A percentile compares a stretch with the other conserved stretches of the same genome.
phyloP scores from a whole-genome alignment of 805 yeast genomes.

The Candida multigemmis region DNA sequence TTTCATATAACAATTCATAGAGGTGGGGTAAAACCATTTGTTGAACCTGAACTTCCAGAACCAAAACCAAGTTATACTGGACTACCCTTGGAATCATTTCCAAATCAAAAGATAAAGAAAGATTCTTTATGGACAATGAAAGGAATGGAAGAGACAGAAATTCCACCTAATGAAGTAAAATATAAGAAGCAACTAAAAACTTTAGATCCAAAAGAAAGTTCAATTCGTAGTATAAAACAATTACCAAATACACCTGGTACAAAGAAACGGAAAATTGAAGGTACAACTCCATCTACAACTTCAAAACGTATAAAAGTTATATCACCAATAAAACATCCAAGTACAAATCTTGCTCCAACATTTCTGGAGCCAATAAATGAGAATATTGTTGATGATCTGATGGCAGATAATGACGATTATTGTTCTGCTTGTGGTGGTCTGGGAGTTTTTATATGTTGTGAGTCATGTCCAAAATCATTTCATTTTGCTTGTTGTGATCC shows the following conservation, averaged over 20 bases:
- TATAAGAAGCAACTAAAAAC: conserved; percentile 8
- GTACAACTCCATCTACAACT: conserved; percentile 7
- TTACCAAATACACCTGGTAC: conserved; percentile 8
- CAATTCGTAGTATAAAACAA: conserved; percentile 10
- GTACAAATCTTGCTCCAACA: conserved; percentile 16
- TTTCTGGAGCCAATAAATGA: conserved; percentile 3
- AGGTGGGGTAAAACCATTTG: conserved; percentile 21
- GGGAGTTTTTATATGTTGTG: conserved; percentile 90
- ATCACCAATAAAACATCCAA: conserved; percentile 20
- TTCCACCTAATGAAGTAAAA: conserved; percentile 5
- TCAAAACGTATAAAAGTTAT: conserved; percentile 20
- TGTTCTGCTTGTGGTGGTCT: conserved; percentile 87
- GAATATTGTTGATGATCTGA: conserved; percentile 5
- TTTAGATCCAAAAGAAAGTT: conserved; percentile 4
- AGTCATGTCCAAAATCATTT: conserved; percentile 83
- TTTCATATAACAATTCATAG: too few species aligned
- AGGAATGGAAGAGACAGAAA: conserved; percentile 7
- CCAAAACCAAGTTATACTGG: conserved; percentile 63
- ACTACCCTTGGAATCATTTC: conserved; percentile 59
- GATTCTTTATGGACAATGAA: conserved; percentile 46
- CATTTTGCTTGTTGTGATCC: conserved; percentile 91
- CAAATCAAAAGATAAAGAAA: conserved; percentile 49
- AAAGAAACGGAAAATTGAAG: conserved; percentile 1
- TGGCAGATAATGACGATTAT: conserved; percentile 65
- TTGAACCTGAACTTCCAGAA: conserved; percentile 51